A percentile compares a stretch with the other conserved stretches of the same genome.
These are phyloP conservation scores for Butyriboletus loyo DNA, from an alignment of 768 basidiomycete species.

Conservation along the genomic window DNA sequence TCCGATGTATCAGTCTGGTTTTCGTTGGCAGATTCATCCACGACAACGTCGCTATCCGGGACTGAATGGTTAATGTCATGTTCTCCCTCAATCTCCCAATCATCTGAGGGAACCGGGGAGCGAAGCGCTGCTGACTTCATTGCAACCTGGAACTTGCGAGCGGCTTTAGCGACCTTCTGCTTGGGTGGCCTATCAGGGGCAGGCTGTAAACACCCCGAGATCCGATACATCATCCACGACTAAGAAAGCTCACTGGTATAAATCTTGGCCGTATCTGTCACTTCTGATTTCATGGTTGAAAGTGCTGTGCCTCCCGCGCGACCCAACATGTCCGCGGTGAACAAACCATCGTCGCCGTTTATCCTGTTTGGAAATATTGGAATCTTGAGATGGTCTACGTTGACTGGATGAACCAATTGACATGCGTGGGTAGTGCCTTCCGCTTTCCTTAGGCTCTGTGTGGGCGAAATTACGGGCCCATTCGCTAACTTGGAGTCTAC, in stretches of 20 bases:
- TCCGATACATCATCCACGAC: too few species aligned
- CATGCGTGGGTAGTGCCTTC: constrained; percentile 18
- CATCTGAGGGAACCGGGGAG: background rate
- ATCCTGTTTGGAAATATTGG: background rate
- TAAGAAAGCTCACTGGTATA: constrained; percentile 4
- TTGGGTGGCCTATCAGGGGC: constrained; percentile 1
- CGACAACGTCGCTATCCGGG: constrained; percentile 3
- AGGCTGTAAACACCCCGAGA: constrained; percentile 1
- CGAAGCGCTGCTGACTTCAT: constrained; percentile 10
- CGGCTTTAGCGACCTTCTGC: constrained; percentile 13
- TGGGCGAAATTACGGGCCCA: constrained; percentile 6
- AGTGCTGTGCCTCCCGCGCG: background rate
- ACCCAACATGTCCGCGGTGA: constrained; percentile 8
- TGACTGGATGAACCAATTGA: constrained; percentile 12
- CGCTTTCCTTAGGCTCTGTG: constrained; percentile 1
- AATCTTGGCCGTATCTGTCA: constrained; percentile 1
- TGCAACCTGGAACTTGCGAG: constrained; percentile 11
- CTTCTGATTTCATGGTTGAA: background rate
- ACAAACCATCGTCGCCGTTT: constrained; percentile 16
- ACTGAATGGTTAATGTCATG: background rate
- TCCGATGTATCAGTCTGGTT: constrained; percentile 6
- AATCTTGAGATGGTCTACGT: background rate
- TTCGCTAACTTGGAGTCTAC: background rate
- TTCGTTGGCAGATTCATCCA: constrained; percentile 1
- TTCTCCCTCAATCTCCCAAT: constrained; percentile 2